Percentiles rank a stretch among this genome's conserved stretches.
These are phyloP conservation scores for Bryoglossum gracile DNA, from an alignment of 495 filamentous ascomycete species.

Conservation along the genomic window DNA sequence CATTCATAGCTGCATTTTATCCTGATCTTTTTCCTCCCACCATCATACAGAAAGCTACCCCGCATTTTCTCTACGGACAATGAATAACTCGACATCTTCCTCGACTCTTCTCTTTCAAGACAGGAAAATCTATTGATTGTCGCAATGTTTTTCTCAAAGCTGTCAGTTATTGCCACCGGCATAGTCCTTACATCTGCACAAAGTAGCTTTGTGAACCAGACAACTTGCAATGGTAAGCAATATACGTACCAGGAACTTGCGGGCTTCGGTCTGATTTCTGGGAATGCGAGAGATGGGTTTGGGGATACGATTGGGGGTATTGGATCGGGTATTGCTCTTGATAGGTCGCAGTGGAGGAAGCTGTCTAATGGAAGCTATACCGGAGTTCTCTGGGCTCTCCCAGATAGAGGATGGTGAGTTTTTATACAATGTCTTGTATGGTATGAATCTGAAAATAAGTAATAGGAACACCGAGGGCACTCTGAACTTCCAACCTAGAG, in stretches of 20 bases:
- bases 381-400: constrained; percentile 57
- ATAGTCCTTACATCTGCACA: too few relatives aligned
- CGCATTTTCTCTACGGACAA: too few relatives aligned
- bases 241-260: constrained; percentile 65
- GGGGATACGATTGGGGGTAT: constrained; percentile 67
- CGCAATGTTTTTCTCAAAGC: too few relatives aligned
- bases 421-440: not conserved
- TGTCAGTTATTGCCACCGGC: too few relatives aligned
- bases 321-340: constrained; percentile 61
- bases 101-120: too few relatives aligned
- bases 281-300: constrained; percentile 58
- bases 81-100: too few relatives aligned
- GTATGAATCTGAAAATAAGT: constrained; percentile 36
- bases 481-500: constrained; percentile 61
- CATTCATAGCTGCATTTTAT: too few relatives aligned
- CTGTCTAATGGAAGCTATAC: constrained; percentile 45
- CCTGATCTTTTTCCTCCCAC: too few relatives aligned
- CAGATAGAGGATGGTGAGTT: constrained; percentile 64
- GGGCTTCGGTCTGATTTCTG: constrained; percentile 59
- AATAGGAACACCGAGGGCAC: constrained; percentile 56
- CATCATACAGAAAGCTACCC: too few relatives aligned
- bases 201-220: constrained; percentile 9
- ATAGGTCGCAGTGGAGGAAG: constrained; percentile 56
- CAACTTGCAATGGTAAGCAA: constrained; percentile 49
- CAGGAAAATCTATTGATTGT: too few relatives aligned